phyloP scores from a whole-genome alignment of 2,329 filamentous ascomycete genomes.

The Hymenoscyphus scutula region DNA sequence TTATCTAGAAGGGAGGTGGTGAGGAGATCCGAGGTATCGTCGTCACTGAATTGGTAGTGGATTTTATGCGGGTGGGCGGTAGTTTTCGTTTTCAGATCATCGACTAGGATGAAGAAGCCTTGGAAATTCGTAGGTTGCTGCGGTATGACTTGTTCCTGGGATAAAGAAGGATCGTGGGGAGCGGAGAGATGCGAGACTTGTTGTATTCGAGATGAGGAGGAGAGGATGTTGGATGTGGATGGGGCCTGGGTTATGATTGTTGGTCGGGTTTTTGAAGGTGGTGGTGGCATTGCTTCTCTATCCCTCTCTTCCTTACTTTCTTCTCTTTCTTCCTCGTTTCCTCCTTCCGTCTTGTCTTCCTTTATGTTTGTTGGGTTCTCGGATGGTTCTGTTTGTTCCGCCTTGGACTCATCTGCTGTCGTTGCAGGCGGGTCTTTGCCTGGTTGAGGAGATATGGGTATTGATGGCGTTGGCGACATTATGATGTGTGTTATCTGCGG shows the following conservation, averaged over 20 bases:
- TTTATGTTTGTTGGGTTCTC: background rate
- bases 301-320: background rate
- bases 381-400: background rate
- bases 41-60: constrained; percentile 91
- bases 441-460: constrained; percentile 20
- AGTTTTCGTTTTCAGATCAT: constrained; percentile 69
- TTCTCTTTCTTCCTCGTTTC: background rate
- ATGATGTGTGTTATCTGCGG: background rate
- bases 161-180: background rate
- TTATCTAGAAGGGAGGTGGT: constrained; percentile 42
- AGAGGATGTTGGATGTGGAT: background rate
- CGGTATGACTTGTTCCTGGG: background rate
- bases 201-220: background rate
- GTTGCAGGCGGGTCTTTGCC: constrained; percentile 24
- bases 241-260: constrained; percentile 3
- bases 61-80: constrained; percentile 76
- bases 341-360: background rate
- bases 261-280: constrained; percentile 1
- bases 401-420: background rate
- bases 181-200: too few species aligned
- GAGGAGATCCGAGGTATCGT: constrained; percentile 73
- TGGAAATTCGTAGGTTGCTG: constrained; percentile 53
- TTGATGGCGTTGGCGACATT: constrained; percentile 17
- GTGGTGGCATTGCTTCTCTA: constrained; percentile 10
- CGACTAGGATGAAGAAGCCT: constrained; percentile 82